Base-by-base conservation (phyloP, 2,329 filamentous ascomycete species). In the Claviceps sp. region DNA sequence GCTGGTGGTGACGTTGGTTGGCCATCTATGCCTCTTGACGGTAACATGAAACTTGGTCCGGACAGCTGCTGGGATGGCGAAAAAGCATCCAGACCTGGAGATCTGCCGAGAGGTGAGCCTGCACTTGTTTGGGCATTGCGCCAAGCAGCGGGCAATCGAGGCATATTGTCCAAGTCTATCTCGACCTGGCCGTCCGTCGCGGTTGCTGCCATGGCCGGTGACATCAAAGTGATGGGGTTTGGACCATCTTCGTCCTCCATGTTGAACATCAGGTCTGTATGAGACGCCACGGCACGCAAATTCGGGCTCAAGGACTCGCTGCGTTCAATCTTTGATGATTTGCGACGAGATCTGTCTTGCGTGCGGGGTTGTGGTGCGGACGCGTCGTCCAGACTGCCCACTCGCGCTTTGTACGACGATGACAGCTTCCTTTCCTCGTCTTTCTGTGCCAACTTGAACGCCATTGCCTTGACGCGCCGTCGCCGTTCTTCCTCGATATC, bases 251-350 rank as follows among this genome's bases (percentile, higher is more conserved):
- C 88, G 40, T 94, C 89, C 54, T 95, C 91, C 89, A 96, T 96
- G 57, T 88, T 82, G 62, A 96, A 96, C 66, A 95, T 95, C 51
- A 96, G 75, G 59, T 96, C 90, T 40, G 75, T 76, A 1, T 76
- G 72, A 0, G 85, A 90, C 19, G 75, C 76, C 60, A 81, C 89
- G 1, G 84, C 75, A 51, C 80, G 82, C 45, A 93, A 71, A 17
- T 70, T 73, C 1, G 89, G 88, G 52, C 81, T 87, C 50, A 78
- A 74, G 0, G 75, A 73, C 55, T 81, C 80, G 56, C 81, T 82
- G 14, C 66, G 70, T 19, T 61, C 61, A 5, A 59, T 59, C 52
- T 73, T 78, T 1, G 71, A 70, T 1, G 71, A 70, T 53, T 72
- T 78, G 50, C 69, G 69, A 51, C 75, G 72, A 26, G 55, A 56